Conservation (phyloP, 1,139 yeast species). For the Suhomyces terraborum region DNA sequence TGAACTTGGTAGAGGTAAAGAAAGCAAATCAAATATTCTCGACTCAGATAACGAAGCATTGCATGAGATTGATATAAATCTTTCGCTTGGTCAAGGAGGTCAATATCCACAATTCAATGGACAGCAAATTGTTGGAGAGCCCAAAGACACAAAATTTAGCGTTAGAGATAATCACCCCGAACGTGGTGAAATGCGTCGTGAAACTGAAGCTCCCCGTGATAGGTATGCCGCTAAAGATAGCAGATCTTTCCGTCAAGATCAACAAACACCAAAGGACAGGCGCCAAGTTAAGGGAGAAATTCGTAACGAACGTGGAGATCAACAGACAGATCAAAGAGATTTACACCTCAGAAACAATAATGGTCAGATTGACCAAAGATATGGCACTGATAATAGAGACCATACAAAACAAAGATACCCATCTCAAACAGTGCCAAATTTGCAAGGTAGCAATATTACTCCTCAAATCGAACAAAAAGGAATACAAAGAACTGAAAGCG, state of each 20-base stretch:
- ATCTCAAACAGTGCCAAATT: background rate
- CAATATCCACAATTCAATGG: background rate
- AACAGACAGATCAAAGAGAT: background rate
- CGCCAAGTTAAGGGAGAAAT: background rate
- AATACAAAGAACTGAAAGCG: background rate
- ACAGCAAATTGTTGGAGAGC: background rate
- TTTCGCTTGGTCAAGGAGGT: background rate
- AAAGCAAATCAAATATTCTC: slow-evolving; percentile 1
- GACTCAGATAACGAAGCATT: slow-evolving; percentile 7
- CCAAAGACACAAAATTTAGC: background rate
- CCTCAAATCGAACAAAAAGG: background rate
- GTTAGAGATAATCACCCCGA: background rate
- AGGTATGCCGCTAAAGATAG: background rate
- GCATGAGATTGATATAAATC: slow-evolving; percentile 4
- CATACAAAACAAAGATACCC: background rate
- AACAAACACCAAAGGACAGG: background rate
- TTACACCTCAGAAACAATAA: background rate
- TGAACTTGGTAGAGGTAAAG: slow-evolving; percentile 15
- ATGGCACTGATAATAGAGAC: background rate
- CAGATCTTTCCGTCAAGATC: background rate
- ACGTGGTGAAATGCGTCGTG: background rate
- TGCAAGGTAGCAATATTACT: background rate
- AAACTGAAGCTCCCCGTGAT: background rate
- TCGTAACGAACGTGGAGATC: background rate
- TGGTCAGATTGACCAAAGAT: background rate